These are phyloP conservation scores for Jasminum sambac DNA, from an alignment of 257 asterid species.

Conservation along the genomic window DNA sequence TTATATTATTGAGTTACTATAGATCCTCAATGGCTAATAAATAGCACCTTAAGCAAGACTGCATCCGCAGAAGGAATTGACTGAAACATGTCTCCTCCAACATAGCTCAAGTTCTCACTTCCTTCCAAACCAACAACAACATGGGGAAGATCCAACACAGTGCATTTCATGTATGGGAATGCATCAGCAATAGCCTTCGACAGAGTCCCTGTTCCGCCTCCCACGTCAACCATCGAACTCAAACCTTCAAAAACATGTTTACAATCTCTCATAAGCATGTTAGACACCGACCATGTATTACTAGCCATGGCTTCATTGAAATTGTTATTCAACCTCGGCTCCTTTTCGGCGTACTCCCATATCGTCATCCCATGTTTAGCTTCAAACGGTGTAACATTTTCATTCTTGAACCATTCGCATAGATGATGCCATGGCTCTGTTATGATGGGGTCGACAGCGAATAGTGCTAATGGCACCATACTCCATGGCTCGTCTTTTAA, in stretches of 20 bases:
- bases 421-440: slow-evolving; percentile 6
- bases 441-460: not conserved
- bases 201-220: slow-evolving; percentile 23
- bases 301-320: slow-evolving; percentile 24
- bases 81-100: slow-evolving; percentile 11
- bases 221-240: slow-evolving; percentile 20
- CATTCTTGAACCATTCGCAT: slow-evolving; percentile 5
- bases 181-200: slow-evolving; percentile 17
- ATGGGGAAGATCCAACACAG: slow-evolving; percentile 22
- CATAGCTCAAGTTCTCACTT: slow-evolving; percentile 9
- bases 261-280: not conserved
- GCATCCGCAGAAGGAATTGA: slow-evolving; percentile 13
- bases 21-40: no score
- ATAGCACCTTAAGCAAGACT: not conserved
- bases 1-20: no score
- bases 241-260: slow-evolving; percentile 10
- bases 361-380: slow-evolving; percentile 1
- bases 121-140: slow-evolving; percentile 18
- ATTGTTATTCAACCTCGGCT: not conserved
- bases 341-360: slow-evolving; percentile 1
- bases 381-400: not conserved
- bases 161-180: slow-evolving; percentile 13
- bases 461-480: not conserved
- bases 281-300: slow-evolving; percentile 8
- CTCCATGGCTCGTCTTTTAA: slow-evolving; percentile 17